These are phyloP conservation scores for Globomyces pollinis-pini DNA, from an alignment of 192 early-diverging fungal species.

Conservation along the genomic window DNA sequence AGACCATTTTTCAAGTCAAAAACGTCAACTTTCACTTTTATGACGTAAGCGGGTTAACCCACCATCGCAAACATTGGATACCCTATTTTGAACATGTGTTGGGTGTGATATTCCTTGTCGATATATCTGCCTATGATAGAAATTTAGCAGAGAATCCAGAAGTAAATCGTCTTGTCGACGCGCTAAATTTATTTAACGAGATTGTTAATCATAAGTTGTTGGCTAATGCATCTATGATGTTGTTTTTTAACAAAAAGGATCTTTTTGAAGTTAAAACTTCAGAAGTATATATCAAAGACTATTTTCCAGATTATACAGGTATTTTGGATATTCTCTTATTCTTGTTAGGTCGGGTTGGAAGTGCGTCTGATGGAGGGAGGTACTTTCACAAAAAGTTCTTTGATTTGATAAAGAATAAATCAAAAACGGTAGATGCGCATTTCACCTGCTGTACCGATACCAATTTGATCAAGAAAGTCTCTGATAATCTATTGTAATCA, in stretches of 20 bases:
- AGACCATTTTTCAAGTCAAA: constrained; percentile 30
- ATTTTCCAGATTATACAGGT: constrained; percentile 41
- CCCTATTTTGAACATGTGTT: constrained; percentile 35
- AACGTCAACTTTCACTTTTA: constrained; percentile 9
- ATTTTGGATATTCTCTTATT: background rate
- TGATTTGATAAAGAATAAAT: background rate
- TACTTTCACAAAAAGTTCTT: constrained; percentile 26
- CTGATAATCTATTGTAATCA: background rate
- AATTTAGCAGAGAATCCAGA: constrained; percentile 29
- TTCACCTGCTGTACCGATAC: constrained; percentile 11
- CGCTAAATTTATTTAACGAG: constrained; percentile 31
- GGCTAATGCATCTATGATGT: constrained; percentile 23
- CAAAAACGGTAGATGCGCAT: background rate
- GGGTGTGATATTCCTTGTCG: constrained; percentile 32
- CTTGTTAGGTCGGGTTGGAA: constrained; percentile 10
- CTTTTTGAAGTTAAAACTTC: constrained; percentile 34
- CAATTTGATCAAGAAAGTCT: constrained; percentile 1
- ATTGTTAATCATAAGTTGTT: constrained; percentile 33
- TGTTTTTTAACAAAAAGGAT: constrained; percentile 48
- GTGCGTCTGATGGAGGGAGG: constrained; percentile 22
- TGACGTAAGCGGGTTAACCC: constrained; percentile 13
- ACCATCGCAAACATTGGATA: constrained; percentile 21
- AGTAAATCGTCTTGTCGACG: constrained; percentile 37
- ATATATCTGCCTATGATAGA: constrained; percentile 33
- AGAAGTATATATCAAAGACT: constrained; percentile 21